Evolutionary conservation across 352 stramenopile genomes (phyloP).

Genomic region (Phytophthora parvispora): DNA sequence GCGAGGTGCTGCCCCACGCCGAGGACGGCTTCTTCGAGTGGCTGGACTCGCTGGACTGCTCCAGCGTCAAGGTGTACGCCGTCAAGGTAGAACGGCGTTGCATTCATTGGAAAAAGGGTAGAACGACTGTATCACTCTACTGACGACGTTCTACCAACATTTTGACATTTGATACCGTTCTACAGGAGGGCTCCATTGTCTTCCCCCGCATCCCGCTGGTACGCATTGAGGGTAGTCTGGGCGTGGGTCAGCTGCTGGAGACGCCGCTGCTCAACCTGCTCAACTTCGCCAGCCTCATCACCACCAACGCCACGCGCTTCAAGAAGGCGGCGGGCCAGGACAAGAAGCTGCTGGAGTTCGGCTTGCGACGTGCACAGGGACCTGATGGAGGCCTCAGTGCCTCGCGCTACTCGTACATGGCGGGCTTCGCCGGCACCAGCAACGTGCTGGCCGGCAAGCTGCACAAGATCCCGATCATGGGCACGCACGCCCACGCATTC

Average conservation of each 20-base stretch:
- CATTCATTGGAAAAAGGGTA: background rate
- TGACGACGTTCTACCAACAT: background rate
- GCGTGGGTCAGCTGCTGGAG: slow-evolving; percentile 97
- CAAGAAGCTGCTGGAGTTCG: slow-evolving; percentile 95
- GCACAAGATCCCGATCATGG: slow-evolving; percentile 96
- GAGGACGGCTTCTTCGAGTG: slow-evolving; percentile 98
- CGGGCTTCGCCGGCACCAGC: slow-evolving; percentile 98
- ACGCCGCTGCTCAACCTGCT: slow-evolving; percentile 98
- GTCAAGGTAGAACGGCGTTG: slow-evolving; percentile 60
- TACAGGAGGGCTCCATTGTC: slow-evolving; percentile 94
- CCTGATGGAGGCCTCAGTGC: slow-evolving; percentile 98
- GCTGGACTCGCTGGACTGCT: slow-evolving; percentile 95
- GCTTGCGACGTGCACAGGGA: slow-evolving; percentile 95
- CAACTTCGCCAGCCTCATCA: slow-evolving; percentile 98
- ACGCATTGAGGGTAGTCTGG: slow-evolving; percentile 95
- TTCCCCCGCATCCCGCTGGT: slow-evolving; percentile 98
- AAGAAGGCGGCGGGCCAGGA: slow-evolving; percentile 92
- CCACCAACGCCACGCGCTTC: slow-evolving; percentile 98
- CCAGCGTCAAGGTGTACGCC: slow-evolving; percentile 94
- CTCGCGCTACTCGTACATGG: slow-evolving; percentile 98
- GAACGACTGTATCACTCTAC: background rate
- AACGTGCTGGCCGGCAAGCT: slow-evolving; percentile 98
- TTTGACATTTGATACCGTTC: no score
- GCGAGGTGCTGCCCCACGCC: slow-evolving; percentile 86
- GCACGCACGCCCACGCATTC: slow-evolving; percentile 99